phyloP scores from a whole-genome alignment of 768 basidiomycete species.

The Tricholoma matsutake region DNA sequence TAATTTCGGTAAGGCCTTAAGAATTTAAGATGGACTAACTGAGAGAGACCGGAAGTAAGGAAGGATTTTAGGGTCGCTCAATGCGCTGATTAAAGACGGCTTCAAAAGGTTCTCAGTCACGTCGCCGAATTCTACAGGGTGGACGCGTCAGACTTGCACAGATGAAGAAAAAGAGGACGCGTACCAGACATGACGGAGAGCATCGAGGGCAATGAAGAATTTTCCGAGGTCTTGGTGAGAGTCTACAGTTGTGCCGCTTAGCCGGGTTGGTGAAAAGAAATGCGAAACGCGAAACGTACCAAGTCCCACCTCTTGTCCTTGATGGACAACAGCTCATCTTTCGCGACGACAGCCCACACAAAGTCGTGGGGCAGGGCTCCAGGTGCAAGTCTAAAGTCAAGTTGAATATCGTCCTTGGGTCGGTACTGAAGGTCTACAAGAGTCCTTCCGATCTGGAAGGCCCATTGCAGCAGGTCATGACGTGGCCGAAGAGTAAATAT shows the following conservation, averaged over 20 bases:
- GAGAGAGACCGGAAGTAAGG: constrained; percentile 86
- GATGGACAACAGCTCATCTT: constrained; percentile 69
- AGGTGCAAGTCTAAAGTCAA: constrained; percentile 73
- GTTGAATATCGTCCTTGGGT: constrained; percentile 64
- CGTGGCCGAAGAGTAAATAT: constrained; percentile 75
- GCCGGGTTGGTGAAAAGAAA: background rate
- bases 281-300: constrained; percentile 52
- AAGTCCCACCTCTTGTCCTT: constrained; percentile 82
- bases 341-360: constrained; percentile 83
- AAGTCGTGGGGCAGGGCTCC: constrained; percentile 54
- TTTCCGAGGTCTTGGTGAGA: constrained; percentile 77
- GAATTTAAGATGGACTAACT: constrained; percentile 38
- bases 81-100: constrained; percentile 47
- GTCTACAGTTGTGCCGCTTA: constrained; percentile 44
- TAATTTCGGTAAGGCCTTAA: constrained; percentile 6
- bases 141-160: constrained; percentile 5
- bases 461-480: constrained; percentile 73
- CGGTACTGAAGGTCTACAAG: constrained; percentile 76
- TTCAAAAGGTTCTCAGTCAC: constrained; percentile 79
- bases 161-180: constrained; percentile 1
- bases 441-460: constrained; percentile 58
- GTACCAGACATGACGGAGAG: constrained; percentile 77
- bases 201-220: constrained; percentile 52
- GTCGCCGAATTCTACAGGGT: constrained; percentile 70
- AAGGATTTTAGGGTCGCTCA: constrained; percentile 62